Evolutionary conservation across 2,329 filamentous ascomycete species (phyloP).

Genomic region (Penicillium sp.): DNA sequence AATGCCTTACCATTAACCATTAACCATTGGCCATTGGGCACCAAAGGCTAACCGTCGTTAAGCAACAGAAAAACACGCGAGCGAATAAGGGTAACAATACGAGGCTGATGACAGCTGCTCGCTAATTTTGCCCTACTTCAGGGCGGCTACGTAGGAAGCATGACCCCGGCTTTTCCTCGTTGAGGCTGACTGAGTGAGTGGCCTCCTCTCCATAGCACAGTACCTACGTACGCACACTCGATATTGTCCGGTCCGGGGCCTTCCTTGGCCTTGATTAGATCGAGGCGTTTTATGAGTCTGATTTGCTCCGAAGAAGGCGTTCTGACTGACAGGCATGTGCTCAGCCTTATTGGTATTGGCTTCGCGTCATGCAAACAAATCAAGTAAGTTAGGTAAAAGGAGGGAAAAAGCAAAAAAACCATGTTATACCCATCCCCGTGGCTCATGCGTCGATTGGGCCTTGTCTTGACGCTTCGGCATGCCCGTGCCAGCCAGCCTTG

Average conservation of each 20-base stretch:
- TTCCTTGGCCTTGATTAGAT: background rate
- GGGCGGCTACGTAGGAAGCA: background rate
- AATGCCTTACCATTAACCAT: too few relatives aligned
- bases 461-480: conserved; percentile 9
- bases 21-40: background rate
- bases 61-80: background rate
- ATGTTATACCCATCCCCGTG: conserved; percentile 4
- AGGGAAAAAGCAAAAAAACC: conserved; percentile 1
- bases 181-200: background rate
- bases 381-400: background rate
- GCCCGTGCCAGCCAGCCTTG: background rate
- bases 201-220: background rate
- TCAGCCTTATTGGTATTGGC: background rate
- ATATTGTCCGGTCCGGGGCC: background rate
- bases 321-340: background rate
- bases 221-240: too few relatives aligned
- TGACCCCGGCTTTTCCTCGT: background rate
- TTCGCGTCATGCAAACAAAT: background rate
- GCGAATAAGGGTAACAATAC: background rate
- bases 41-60: background rate
- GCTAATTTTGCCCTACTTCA: conserved; percentile 14
- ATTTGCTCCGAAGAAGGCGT: background rate
- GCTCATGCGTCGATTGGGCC: conserved; percentile 5
- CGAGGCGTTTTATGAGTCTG: background rate
- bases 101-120: conserved; percentile 4